A percentile compares a stretch with the other conserved stretches of the same genome.
These are phyloP conservation scores for Vinca minor DNA, from an alignment of 257 asterid genomes.

Conservation along the genomic window DNA sequence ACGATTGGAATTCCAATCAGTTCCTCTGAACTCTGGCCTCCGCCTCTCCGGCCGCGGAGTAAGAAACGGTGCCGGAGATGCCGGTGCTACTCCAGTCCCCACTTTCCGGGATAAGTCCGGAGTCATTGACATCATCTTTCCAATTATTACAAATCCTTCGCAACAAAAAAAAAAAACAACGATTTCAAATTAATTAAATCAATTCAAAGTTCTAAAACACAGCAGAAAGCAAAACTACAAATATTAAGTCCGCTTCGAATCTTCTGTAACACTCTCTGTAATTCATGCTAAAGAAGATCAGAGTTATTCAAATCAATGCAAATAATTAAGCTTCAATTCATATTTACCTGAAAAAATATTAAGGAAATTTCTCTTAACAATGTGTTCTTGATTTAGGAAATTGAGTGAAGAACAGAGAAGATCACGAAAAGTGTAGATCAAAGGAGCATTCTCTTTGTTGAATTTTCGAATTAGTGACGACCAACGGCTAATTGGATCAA, in stretches of 20 bases:
- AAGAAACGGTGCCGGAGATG: slow-evolving; percentile 67
- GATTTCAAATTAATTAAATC: background rate
- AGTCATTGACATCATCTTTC: slow-evolving; percentile 47
- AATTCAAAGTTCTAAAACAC: background rate
- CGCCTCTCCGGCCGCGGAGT: slow-evolving; percentile 78
- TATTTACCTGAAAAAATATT: background rate
- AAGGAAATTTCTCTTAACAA: background rate
- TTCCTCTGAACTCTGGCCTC: slow-evolving; percentile 50
- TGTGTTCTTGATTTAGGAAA: background rate
- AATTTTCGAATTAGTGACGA: background rate
- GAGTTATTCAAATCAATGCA: background rate
- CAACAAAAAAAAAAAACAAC: background rate
- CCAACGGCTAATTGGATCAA: slow-evolving; percentile 13
- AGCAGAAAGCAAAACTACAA: background rate
- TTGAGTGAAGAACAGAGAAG: background rate
- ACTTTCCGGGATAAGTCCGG: slow-evolving; percentile 50
- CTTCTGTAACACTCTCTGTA: too few species aligned
- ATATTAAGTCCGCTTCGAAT: too few species aligned
- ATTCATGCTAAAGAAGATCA: too few species aligned
- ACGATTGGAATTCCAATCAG: slow-evolving; percentile 41
- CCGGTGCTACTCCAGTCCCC: slow-evolving; percentile 46
- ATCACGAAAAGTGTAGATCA: background rate
- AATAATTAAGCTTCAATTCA: background rate
- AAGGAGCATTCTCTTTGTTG: background rate
- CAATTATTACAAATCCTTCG: background rate